Base-by-base conservation (phyloP, 2,329 filamentous ascomycete species). In the Metarhizium sp. region DNA sequence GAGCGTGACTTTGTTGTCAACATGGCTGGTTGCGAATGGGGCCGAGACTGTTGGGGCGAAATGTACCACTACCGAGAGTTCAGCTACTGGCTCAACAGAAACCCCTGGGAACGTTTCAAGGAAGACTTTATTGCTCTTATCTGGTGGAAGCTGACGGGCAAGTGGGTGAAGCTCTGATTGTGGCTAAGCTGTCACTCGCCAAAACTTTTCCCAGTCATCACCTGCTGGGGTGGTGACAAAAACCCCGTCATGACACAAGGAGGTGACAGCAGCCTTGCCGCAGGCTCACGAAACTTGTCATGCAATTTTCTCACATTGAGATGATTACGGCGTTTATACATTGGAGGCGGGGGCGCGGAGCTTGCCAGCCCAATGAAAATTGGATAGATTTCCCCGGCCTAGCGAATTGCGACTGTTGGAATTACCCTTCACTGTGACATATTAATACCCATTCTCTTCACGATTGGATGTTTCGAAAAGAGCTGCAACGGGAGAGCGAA, bases 11-110 rank as follows among this genome's bases (percentile, higher is more conserved):
- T 99, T 66, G 63, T 97, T 50, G 92, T 99, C 64, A 99, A 96
- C 71, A 97, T 99, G 92, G 94, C 94, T 6, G 94, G 94, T 4
- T 99, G 94, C 69, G 88, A 96, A 71, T 97, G 90, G 87, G 92
- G 92, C 4, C 84, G 94, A 51, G 92, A 99, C 73, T 99, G 94
- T 71, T 97, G 92, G 92, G 87, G 86, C 42, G 94, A 99, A 73
- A 96, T 99, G 85, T 96, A 96, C 74, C 87, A 88, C 69, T 99
- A 91, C 75, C 88, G 92, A 53, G 86, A 96, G 70, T 80, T 95
- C 66, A 95, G 90, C 75, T 92, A 95, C 70, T 86, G 85, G 71
- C 80, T 96, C 59, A 96, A 96, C 75, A 83, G 90, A 52, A 88
- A 83, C 52, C 78, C 74, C 55, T 96, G 90, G 90, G 88, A 95